Base-by-base conservation (phyloP, 2,329 filamentous ascomycete genomes). In the Cordyceps cicadae region DNA sequence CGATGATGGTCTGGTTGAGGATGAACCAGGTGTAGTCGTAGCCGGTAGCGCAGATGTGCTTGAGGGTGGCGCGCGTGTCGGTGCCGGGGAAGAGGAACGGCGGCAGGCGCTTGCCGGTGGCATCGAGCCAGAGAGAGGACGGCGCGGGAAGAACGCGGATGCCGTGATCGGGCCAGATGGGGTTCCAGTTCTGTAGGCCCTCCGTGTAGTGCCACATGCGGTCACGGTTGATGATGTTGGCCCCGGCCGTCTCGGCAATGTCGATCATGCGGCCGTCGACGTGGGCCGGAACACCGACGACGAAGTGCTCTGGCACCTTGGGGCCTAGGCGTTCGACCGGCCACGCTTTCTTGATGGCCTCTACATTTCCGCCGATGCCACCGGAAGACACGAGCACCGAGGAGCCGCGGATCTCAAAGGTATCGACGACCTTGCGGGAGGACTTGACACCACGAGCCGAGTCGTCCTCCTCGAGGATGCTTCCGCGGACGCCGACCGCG, bases 161-260 rank as follows among this genome's bases (percentile, higher is more conserved):
- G 21, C 83, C 83, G 65, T 86, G 84, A 15, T 66, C 62, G 0
- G 82, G 83, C 83, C 83, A 86, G 69, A 86, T 85, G 4, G 82
- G 75, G 59, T 85, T 71, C 83, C 83, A 86, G 68, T 87, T 86
- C 58, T 77, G 74, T 12, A 87, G 69, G 0, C 84, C 84, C 66
- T 87, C 84, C 12, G 82, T 86, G 67, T 87, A 87, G 68, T 86
- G 83, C 84, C 84, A 87, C 83, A 86, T 86, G 49, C 84, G 74
- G 66, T 86, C 84, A 54, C 79, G 76, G 70, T 87, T 86, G 72
- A 86, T 76, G 62, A 85, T 67, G 61, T 77, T 74, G 1, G 80
- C 84, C 9, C 84, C 84, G 1, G 74, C 76, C 0, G 66, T 58
- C 67, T 84, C 77, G 2, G 81, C 70, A 55, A 86, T 85, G 41